phyloP scores from a whole-genome alignment of 257 asterid genomes.

The Striga asiatica region DNA sequence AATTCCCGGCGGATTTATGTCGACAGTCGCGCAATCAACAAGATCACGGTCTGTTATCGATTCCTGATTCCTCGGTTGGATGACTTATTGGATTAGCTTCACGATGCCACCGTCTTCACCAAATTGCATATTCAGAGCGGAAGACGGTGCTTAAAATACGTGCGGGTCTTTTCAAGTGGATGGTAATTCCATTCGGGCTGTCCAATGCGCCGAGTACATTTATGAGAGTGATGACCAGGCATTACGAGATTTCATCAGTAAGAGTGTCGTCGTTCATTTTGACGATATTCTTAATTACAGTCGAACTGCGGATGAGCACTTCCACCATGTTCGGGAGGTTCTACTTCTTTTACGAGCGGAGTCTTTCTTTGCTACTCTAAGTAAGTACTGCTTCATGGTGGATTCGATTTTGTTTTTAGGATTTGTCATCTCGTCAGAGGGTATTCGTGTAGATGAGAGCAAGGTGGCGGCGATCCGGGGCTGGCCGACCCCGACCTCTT shows the following conservation, averaged over 20 bases:
- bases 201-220: slow-evolving; percentile 4
- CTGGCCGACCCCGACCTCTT: too few relatives aligned
- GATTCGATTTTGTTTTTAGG: background rate
- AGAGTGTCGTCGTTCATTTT: background rate
- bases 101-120: too few relatives aligned
- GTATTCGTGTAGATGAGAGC: too few relatives aligned
- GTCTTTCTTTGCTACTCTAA: background rate
- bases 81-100: background rate
- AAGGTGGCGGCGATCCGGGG: too few relatives aligned
- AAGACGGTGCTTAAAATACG: background rate
- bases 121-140: background rate
- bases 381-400: background rate
- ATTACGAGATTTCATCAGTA: too few relatives aligned
- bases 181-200: too few relatives aligned
- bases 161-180: background rate
- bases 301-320: background rate
- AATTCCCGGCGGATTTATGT: background rate
- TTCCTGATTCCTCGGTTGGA: background rate
- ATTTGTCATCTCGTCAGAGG: background rate
- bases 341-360: background rate
- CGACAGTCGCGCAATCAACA: background rate
- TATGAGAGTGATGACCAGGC: slow-evolving; percentile 12
- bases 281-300: background rate
- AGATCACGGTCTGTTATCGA: background rate
- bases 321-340: background rate